phyloP scores from a whole-genome alignment of 345 rosid genomes.

The Orychophragmus violaceus region DNA sequence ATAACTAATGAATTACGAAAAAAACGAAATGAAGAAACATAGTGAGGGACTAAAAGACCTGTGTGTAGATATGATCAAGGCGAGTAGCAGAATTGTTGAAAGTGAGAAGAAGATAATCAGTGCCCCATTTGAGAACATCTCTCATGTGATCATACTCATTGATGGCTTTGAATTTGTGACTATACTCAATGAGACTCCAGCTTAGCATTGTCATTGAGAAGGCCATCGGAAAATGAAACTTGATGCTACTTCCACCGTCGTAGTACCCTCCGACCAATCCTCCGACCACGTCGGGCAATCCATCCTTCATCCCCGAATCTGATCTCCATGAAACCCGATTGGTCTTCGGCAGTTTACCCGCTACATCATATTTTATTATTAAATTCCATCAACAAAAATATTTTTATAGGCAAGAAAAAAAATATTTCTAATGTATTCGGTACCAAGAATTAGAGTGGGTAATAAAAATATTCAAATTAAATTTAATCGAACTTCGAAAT shows the following conservation, averaged over 20 bases:
- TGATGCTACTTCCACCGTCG: conserved; percentile 71
- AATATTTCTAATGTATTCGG: too few species aligned
- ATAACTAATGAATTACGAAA: neutral
- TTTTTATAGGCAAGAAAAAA: neutral
- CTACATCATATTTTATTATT: conserved; percentile 32
- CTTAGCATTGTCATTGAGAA: conserved; percentile 86
- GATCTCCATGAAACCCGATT: conserved; percentile 70
- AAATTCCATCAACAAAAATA: neutral
- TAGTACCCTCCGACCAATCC: conserved; percentile 84
- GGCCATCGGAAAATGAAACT: conserved; percentile 90
- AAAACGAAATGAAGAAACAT: neutral
- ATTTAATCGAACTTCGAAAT: neutral
- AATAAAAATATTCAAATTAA: neutral
- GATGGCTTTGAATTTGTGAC: conserved; percentile 52
- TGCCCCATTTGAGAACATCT: conserved; percentile 76
- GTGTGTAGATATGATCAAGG: conserved; percentile 53
- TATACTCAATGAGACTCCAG: conserved; percentile 88
- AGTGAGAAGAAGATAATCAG: conserved; percentile 77
- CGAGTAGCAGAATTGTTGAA: conserved; percentile 63
- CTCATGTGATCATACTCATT: conserved; percentile 52
- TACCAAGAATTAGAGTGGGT: too few species aligned
- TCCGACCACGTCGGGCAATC: conserved; percentile 38
- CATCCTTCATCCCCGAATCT: conserved; percentile 64
- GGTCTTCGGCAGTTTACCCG: conserved; percentile 66
- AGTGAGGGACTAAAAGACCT: conserved; percentile 30